These are phyloP conservation scores for Nothophoma quercina DNA, from an alignment of 2,329 filamentous ascomycete species.

Conservation along the genomic window DNA sequence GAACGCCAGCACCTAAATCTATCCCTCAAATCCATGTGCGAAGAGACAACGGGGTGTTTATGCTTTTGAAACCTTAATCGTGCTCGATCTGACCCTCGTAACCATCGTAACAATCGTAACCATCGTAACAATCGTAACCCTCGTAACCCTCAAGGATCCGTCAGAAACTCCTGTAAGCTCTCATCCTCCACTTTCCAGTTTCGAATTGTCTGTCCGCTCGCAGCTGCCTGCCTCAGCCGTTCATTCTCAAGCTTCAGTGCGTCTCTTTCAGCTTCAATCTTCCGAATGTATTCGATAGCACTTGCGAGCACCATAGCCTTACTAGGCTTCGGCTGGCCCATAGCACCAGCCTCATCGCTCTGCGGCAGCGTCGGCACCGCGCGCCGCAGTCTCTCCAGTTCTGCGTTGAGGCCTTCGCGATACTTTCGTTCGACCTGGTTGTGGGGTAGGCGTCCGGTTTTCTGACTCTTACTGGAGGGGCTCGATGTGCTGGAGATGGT, in stretches of 20 bases:
- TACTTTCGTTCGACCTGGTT: constrained; percentile 44
- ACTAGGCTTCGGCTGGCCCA: constrained; percentile 42
- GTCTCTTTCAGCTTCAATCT: constrained; percentile 41
- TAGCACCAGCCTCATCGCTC: constrained; percentile 31
- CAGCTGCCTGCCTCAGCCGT: constrained; percentile 23
- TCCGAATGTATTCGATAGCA: constrained; percentile 45
- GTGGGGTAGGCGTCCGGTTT: constrained; percentile 41
- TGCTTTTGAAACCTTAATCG: not conserved
- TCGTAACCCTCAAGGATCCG: constrained; percentile 10
- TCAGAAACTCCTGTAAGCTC: constrained; percentile 19
- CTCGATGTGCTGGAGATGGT: constrained; percentile 25
- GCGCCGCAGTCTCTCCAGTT: constrained; percentile 38
- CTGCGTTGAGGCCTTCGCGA: constrained; percentile 40
- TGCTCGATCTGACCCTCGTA: too few species aligned
- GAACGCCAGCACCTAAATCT: constrained; percentile 5
- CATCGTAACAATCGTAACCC: not conserved
- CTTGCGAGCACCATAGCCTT: constrained; percentile 44
- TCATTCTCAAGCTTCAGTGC: constrained; percentile 37
- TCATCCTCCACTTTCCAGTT: constrained; percentile 17
- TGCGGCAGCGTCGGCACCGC: constrained; percentile 43
- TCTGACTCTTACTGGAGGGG: constrained; percentile 23
- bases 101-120: too few species aligned
- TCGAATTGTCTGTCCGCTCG: constrained; percentile 10
- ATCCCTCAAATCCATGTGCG: not conserved
- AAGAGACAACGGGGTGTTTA: not conserved